A percentile compares a stretch with the other conserved stretches of the same genome.
Evolutionary conservation across 23 red algal species (phyloP).

Genomic region (Gracilaria caudata): DNA sequence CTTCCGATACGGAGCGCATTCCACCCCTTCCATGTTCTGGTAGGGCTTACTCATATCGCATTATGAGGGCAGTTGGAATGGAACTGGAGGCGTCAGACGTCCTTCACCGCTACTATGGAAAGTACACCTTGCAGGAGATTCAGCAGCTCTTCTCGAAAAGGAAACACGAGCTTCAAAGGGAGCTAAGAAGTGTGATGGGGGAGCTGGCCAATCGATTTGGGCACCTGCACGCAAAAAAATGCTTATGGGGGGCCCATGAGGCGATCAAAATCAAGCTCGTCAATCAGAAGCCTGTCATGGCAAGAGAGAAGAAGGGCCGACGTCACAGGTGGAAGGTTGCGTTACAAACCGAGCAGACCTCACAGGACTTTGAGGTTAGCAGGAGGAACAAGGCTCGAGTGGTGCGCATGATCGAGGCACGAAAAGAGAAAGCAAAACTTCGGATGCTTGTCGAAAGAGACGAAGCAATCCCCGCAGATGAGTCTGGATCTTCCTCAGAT

Average conservation of each 20-base stretch:
- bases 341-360: not conserved
- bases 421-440: not conserved
- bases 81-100: conserved; percentile 1
- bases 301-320: not conserved
- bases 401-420: not conserved
- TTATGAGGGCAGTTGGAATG: not conserved
- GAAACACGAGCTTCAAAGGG: not conserved
- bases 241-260: not conserved
- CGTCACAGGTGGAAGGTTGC: not conserved
- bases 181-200: not conserved
- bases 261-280: not conserved
- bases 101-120: not conserved
- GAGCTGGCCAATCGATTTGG: not conserved
- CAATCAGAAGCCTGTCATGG: not conserved
- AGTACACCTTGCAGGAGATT: not conserved
- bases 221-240: not conserved
- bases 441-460: not conserved
- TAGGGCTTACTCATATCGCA: not conserved
- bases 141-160: not conserved
- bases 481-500: too few relatives aligned
- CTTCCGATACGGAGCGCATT: not conserved
- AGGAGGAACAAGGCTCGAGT: not conserved
- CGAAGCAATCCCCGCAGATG: too few relatives aligned
- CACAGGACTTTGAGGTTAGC: not conserved
- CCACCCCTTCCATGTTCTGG: not conserved